phyloP scores from a whole-genome alignment of 306 rosid species.

The Vigna trinervia region DNA sequence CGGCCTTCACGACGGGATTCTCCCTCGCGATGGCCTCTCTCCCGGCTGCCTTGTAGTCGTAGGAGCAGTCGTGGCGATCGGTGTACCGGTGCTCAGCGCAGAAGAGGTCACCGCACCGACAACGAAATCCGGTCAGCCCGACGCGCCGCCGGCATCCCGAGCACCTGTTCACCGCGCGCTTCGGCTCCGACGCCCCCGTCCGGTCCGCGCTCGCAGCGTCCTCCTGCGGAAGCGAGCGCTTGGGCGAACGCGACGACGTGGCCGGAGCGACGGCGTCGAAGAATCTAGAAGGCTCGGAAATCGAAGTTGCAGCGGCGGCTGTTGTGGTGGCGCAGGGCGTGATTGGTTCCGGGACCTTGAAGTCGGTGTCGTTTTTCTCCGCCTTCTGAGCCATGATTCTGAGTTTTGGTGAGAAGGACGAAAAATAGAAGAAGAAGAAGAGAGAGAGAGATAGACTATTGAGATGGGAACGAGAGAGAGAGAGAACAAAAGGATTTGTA shows the following conservation, averaged over 20 bases:
- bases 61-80: constrained; percentile 94
- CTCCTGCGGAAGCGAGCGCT: constrained; percentile 44
- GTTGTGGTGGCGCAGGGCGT: constrained; percentile 57
- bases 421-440: no score
- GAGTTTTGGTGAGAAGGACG: not conserved
- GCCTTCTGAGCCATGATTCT: constrained; percentile 74
- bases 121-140: constrained; percentile 88
- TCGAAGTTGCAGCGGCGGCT: constrained; percentile 51
- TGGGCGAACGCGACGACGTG: constrained; percentile 53
- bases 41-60: constrained; percentile 88
- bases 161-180: constrained; percentile 80
- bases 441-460: constrained; percentile 24
- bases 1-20: constrained; percentile 86
- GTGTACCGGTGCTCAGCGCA: constrained; percentile 91
- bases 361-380: constrained; percentile 81
- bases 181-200: constrained; percentile 46
- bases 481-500: constrained; percentile 37
- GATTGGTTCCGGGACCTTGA: constrained; percentile 79
- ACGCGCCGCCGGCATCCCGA: constrained; percentile 83
- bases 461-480: not conserved
- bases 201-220: not conserved
- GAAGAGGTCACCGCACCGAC: constrained; percentile 95
- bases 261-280: constrained; percentile 46
- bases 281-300: constrained; percentile 52
- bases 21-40: constrained; percentile 92